Percentiles rank a stretch among this genome's conserved stretches.
Evolutionary conservation across 2,329 filamentous ascomycete genomes (phyloP).

Genomic region (Arachnopeziza araneosa): DNA sequence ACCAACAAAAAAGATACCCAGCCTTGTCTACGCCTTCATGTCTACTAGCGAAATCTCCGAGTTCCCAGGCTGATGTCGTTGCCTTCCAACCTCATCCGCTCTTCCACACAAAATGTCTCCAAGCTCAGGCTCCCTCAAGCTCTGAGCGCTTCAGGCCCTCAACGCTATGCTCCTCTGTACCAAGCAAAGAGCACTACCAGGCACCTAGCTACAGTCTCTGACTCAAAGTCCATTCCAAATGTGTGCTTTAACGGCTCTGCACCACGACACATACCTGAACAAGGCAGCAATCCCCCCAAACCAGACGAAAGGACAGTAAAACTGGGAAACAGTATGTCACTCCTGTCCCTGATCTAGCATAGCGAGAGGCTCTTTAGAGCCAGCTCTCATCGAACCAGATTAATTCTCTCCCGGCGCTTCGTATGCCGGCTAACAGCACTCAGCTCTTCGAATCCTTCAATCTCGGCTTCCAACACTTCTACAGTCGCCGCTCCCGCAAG

Average conservation of each 20-base stretch:
- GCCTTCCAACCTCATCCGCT: conserved; percentile 19
- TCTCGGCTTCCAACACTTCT: conserved; percentile 62
- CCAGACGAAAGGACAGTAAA: conserved; percentile 55
- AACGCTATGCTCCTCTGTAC: not conserved
- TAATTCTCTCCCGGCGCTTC: not conserved
- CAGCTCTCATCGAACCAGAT: not conserved
- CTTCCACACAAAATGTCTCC: conserved; percentile 17
- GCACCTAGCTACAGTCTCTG: conserved; percentile 24
- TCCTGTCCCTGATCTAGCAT: not conserved
- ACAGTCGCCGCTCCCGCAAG: conserved; percentile 62
- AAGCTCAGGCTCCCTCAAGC: conserved; percentile 6
- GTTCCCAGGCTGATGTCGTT: conserved; percentile 29
- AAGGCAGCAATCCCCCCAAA: conserved; percentile 27
- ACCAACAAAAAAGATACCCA: not conserved
- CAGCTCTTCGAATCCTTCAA: conserved; percentile 61
- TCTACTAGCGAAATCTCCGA: not conserved
- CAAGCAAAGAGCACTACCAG: conserved; percentile 11
- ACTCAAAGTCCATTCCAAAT: conserved; percentile 29
- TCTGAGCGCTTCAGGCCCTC: not conserved
- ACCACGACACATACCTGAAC: conserved; percentile 10
- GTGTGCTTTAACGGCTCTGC: conserved; percentile 41
- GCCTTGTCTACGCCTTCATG: not conserved
- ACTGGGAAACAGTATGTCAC: conserved; percentile 32
- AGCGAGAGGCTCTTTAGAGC: not conserved
- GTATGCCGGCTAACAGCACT: not conserved